Conservation (phyloP, 148 eudicot genomes). For the Gaultheria prostrata region DNA sequence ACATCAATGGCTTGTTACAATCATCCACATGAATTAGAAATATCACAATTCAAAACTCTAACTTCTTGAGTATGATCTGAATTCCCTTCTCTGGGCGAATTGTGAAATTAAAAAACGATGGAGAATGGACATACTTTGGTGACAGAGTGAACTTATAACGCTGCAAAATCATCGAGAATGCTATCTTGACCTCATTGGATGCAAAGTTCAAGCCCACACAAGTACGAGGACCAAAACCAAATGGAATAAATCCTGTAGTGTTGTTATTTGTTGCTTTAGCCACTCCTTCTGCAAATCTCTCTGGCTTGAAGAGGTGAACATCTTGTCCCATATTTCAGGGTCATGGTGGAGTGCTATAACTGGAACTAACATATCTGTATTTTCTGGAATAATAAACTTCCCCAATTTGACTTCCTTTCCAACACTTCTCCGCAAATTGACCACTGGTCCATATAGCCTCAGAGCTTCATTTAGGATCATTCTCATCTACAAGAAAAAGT, state of each 20-base stretch:
- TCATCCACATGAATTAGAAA: neutral
- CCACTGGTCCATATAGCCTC: constrained; percentile 10
- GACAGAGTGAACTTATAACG: constrained; percentile 13
- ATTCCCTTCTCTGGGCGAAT: constrained; percentile 5
- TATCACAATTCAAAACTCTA: neutral
- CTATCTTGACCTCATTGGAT: neutral
- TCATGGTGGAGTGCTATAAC: constrained; percentile 3
- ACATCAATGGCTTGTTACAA: neutral
- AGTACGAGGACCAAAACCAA: neutral
- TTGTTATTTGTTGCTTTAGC: constrained; percentile 11
- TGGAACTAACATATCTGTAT: neutral
- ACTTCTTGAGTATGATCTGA: neutral
- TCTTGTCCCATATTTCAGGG: constrained; percentile 14
- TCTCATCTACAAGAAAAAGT: neutral
- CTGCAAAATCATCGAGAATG: constrained; percentile 12
- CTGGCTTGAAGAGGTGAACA: constrained; percentile 12
- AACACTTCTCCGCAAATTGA: neutral
- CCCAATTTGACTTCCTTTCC: constrained; percentile 8
- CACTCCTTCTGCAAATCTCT: constrained; percentile 15
- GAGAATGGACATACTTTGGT: constrained; percentile 1
- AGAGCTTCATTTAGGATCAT: constrained; percentile 14
- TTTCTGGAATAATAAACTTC: neutral
- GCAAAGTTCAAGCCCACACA: constrained; percentile 15
- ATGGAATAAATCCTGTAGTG: neutral
- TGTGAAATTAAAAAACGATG: neutral